Evolutionary conservation across 129 eudicot species (phyloP).

Genomic region (Chrysanthemum makinoi): DNA sequence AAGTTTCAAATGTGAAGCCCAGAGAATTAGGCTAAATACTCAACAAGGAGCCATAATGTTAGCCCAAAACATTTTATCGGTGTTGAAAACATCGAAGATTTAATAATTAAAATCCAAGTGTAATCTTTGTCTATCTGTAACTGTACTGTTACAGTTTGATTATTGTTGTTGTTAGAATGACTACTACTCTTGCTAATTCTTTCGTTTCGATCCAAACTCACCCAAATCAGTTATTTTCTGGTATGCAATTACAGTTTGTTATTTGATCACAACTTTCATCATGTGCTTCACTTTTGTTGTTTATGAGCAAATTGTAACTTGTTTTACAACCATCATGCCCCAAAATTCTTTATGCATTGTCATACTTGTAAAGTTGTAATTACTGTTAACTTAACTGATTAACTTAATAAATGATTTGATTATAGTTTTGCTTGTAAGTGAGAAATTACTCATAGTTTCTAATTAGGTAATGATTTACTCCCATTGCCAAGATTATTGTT

Average conservation of each 20-base stretch:
- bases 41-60: neutral
- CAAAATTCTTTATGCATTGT: constrained; percentile 1
- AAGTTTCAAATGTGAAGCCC: neutral
- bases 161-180: constrained; percentile 16
- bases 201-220: constrained; percentile 29
- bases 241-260: constrained; percentile 24
- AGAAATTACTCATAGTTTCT: neutral
- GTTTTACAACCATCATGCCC: constrained; percentile 3
- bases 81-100: constrained; percentile 19
- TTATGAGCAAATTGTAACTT: constrained; percentile 2
- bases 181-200: constrained; percentile 35
- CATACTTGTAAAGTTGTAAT: neutral
- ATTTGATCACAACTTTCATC: constrained; percentile 1
- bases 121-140: constrained; percentile 8
- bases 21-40: neutral
- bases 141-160: constrained; percentile 5
- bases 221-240: constrained; percentile 28
- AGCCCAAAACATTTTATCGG: neutral
- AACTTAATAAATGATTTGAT: neutral
- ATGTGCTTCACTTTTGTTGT: neutral
- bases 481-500: too few relatives aligned
- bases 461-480: too few relatives aligned
- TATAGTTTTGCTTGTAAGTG: neutral
- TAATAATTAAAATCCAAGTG: constrained; percentile 18
- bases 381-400: constrained; percentile 4